These are phyloP conservation scores for Psilocybe mexicana DNA, from an alignment of 1,284 basidiomycete species.

Conservation along the genomic window DNA sequence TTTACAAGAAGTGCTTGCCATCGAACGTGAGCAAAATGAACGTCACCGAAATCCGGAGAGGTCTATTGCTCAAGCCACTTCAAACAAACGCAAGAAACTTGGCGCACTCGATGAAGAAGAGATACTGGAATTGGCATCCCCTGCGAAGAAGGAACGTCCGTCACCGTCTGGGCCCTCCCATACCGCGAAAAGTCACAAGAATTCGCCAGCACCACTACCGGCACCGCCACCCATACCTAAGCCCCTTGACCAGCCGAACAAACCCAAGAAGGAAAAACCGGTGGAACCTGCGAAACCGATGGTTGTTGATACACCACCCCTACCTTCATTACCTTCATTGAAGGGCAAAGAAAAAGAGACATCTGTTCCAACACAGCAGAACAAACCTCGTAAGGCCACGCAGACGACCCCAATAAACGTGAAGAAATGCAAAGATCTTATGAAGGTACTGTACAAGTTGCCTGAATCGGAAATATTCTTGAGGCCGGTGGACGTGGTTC, in stretches of 20 bases:
- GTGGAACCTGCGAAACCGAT: conserved; percentile 33
- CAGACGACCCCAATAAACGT: conserved; percentile 61
- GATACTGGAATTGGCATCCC: conserved; percentile 57
- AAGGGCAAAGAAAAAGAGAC: conserved; percentile 72
- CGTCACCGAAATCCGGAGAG: conserved; percentile 42
- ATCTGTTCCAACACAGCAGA: conserved; percentile 31
- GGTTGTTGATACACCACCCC: conserved; percentile 36
- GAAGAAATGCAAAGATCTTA: conserved; percentile 78
- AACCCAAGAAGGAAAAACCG: conserved; percentile 44
- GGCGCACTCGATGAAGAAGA: conserved; percentile 56
- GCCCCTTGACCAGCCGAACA: conserved; percentile 27
- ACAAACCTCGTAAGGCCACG: conserved; percentile 45
- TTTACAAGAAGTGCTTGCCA: conserved; percentile 77
- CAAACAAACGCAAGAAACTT: conserved; percentile 57
- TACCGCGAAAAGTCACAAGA: conserved; percentile 25
- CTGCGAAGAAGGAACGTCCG: conserved; percentile 62
- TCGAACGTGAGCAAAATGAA: conserved; percentile 65
- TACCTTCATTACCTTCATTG: conserved; percentile 47
- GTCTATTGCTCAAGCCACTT: conserved; percentile 29
- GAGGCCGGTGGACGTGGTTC: conserved; percentile 83
- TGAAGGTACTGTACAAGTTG: conserved; percentile 67
- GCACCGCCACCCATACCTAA: neutral
- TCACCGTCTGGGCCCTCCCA: conserved; percentile 36
- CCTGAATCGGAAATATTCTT: conserved; percentile 80
- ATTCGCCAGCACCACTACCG: neutral